Conservation (phyloP, 164 flowering plant species). For the Nymphaea colorata region DNA sequence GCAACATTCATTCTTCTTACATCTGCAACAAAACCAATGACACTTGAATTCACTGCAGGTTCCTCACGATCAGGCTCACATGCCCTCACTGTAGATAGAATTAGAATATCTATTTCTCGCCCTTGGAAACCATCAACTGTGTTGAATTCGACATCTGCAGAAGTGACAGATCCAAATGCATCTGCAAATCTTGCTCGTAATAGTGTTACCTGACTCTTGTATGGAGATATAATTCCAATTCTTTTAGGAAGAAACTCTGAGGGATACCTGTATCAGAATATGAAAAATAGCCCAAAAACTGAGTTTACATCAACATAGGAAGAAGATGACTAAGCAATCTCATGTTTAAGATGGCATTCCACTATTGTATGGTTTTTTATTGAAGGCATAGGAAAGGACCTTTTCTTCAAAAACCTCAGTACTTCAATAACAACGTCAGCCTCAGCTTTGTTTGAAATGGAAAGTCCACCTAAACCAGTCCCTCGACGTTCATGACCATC, state of each 20-base stretch:
- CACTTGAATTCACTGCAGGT: constrained; percentile 25
- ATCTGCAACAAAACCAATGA: constrained; percentile 95
- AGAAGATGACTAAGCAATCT: background rate
- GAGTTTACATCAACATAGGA: background rate
- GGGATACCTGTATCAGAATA: constrained; percentile 39
- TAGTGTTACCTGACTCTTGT: constrained; percentile 70
- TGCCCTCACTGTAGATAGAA: constrained; percentile 91
- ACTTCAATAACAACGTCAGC: constrained; percentile 83
- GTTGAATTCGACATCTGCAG: constrained; percentile 74
- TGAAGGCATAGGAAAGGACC: constrained; percentile 27
- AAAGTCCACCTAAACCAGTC: constrained; percentile 44
- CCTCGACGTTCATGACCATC: constrained; percentile 75
- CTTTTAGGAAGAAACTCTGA: constrained; percentile 65
- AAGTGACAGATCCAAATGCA: constrained; percentile 61
- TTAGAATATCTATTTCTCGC: constrained; percentile 83
- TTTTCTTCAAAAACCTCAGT: constrained; percentile 48
- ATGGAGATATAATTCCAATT: constrained; percentile 88
- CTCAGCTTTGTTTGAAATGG: constrained; percentile 74
- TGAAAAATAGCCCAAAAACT: background rate
- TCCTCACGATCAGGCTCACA: constrained; percentile 20
- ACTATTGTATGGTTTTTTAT: background rate
- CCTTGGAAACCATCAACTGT: constrained; percentile 99
- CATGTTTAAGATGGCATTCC: background rate
- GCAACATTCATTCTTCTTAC: constrained; percentile 98
- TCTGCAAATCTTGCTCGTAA: constrained; percentile 64